Evolutionary conservation across 345 rosid genomes (phyloP), one percentile per base, ranked within the genome.

Genomic region (Combretum micranthum): DNA sequence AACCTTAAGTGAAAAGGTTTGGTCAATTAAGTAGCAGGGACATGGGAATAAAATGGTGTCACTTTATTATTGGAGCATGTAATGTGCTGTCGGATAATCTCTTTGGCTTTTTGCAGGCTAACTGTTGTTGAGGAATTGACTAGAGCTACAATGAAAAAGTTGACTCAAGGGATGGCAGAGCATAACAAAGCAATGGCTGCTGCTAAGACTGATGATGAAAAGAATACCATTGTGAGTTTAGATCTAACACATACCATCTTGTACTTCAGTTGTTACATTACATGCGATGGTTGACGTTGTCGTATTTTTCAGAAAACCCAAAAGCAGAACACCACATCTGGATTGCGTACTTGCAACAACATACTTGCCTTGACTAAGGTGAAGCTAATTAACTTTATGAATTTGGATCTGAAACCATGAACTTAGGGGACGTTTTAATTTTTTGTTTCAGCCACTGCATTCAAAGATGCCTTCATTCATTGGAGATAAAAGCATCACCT

Each of bases 301-400:
- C 50, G 21, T 8, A 48, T 55, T 69, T 50, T 45, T 64, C 75
- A 93, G 99, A 94, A 90, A 82, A 87, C 85, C 60, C 86, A 82
- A 62, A 90, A 80, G 73, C 97, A 85, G 71, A 87, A 83, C 56
- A 70, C 95, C 43, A 90, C 96, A 64, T 82, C 82, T 60, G 97
- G 95, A 59, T 76, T 94, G 75, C 76, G 95, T 54, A 90, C 96
- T 46, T 94, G 97, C 75, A 90, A 90, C 74, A 90, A 94, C 77
- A 91, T 88, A 66, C 75, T 91, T 72, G 84, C 96, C 44, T 86
- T 91, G 98, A 78, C 96, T 65, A 94, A 90, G 99, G 99, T 94
- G 65, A 71, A 51, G 48, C 14, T 13, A 20, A 26, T 20, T 32
- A 20, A 20, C 26, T 42, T 49, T 61, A 1, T 57, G 52, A 53